phyloP scores from a whole-genome alignment of 2,329 filamentous ascomycete genomes.

The Karstenula rhodostoma region DNA sequence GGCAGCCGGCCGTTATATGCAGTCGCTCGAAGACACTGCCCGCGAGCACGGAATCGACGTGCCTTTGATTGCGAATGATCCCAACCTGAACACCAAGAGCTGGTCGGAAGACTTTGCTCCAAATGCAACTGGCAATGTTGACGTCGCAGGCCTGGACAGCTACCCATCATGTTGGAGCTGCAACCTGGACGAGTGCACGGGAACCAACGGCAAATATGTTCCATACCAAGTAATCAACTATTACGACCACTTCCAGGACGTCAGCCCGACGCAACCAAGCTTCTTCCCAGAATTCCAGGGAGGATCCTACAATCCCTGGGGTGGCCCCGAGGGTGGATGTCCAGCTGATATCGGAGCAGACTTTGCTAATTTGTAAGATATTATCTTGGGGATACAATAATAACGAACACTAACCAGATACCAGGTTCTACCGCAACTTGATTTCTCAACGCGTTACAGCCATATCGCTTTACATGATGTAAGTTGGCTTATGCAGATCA shows the following conservation, averaged over 20 bases:
- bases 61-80: conserved; percentile 66
- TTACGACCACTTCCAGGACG: conserved; percentile 57
- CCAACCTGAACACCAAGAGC: conserved; percentile 65
- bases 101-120: conserved; percentile 68
- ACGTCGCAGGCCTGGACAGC: conserved; percentile 62
- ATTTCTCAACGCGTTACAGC: conserved; percentile 67
- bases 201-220: conserved; percentile 66
- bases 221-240: conserved; percentile 62
- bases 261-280: conserved; percentile 56
- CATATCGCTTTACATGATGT: conserved; percentile 71
- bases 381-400: too few species aligned
- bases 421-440: conserved; percentile 66
- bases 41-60: conserved; percentile 66
- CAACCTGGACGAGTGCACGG: conserved; percentile 67
- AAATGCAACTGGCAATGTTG: conserved; percentile 62
- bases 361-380: conserved; percentile 63
- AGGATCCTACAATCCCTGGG: conserved; percentile 69
- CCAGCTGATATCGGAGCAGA: conserved; percentile 63
- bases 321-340: conserved; percentile 65
- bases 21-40: conserved; percentile 62
- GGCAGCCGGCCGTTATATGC: conserved; percentile 64
- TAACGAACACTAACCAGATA: neutral
- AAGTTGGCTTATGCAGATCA: too few species aligned
- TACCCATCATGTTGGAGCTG: conserved; percentile 69
- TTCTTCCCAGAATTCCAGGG: conserved; percentile 69